These are phyloP conservation scores for Phylloporus rhodoxanthus DNA, from an alignment of 768 basidiomycete genomes.

Conservation along the genomic window DNA sequence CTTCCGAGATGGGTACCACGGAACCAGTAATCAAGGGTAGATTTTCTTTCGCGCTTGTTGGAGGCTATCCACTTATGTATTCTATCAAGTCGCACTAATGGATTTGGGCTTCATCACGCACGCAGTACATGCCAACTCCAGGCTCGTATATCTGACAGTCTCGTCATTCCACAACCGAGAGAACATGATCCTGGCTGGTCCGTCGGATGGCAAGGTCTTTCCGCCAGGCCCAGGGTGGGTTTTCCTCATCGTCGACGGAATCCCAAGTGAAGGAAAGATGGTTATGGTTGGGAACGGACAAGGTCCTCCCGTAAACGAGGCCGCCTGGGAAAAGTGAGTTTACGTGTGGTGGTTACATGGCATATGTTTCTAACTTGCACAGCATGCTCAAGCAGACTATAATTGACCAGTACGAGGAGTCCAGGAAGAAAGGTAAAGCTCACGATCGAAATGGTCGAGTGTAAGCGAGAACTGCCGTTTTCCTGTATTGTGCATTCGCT, in stretches of 20 bases:
- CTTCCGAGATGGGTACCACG: constrained; percentile 29
- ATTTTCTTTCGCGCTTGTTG: constrained; percentile 1
- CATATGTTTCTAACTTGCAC: background rate
- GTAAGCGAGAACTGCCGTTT: constrained; percentile 4
- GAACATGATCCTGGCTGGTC: constrained; percentile 54
- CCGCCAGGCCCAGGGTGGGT: constrained; percentile 82
- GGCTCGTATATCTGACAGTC: constrained; percentile 61
- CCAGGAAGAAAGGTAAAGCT: constrained; percentile 26
- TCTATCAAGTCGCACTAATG: constrained; percentile 58
- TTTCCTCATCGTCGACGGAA: constrained; percentile 57
- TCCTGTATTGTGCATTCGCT: background rate
- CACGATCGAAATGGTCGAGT: constrained; percentile 8
- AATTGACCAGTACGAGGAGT: constrained; percentile 46
- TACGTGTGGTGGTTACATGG: background rate
- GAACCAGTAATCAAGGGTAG: constrained; percentile 48
- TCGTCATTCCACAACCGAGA: constrained; percentile 38
- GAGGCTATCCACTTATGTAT: constrained; percentile 5
- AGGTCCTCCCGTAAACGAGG: constrained; percentile 52
- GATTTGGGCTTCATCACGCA: constrained; percentile 82
- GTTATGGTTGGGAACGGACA: constrained; percentile 66
- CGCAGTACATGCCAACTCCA: constrained; percentile 67
- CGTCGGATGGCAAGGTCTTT: constrained; percentile 59
- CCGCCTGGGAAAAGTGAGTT: constrained; percentile 54
- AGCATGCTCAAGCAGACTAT: constrained; percentile 47
- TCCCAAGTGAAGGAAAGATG: constrained; percentile 58